Conservation (phyloP, 1,139 yeast species). For the Zygosaccharomyces sapae region DNA sequence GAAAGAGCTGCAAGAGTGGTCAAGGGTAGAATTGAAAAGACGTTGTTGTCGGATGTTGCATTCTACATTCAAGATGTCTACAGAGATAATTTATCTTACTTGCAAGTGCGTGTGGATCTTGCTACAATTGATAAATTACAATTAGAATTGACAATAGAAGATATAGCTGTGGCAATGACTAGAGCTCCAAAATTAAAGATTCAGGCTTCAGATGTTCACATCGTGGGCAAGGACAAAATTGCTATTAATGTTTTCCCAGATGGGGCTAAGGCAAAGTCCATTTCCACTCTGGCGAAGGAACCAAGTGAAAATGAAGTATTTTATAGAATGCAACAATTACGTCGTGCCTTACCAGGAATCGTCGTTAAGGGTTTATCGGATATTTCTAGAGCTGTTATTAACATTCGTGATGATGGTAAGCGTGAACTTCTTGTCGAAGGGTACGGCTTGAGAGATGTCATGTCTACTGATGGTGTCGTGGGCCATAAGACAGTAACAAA, state of each 20-base stretch:
- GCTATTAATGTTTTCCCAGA: slow-evolving; percentile 71
- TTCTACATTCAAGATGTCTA: slow-evolving; percentile 91
- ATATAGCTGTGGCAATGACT: slow-evolving; percentile 77
- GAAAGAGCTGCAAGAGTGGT: slow-evolving; percentile 98
- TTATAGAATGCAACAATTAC: slow-evolving; percentile 84
- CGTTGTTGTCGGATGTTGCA: slow-evolving; percentile 79
- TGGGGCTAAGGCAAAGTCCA: slow-evolving; percentile 41
- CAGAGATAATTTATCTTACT: slow-evolving; percentile 69
- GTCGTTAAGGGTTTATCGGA: slow-evolving; percentile 92
- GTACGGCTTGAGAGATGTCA: slow-evolving; percentile 90
- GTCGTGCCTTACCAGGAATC: slow-evolving; percentile 78
- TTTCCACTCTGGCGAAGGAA: slow-evolving; percentile 42
- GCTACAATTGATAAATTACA: slow-evolving; percentile 85
- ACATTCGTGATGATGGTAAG: slow-evolving; percentile 75
- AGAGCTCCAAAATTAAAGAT: slow-evolving; percentile 89
- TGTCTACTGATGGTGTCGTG: slow-evolving; percentile 96
- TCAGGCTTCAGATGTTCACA: slow-evolving; percentile 63
- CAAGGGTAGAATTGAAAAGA: slow-evolving; percentile 94
- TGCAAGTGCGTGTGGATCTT: slow-evolving; percentile 78
- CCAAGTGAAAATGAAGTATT: slow-evolving; percentile 62
- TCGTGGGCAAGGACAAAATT: slow-evolving; percentile 63
- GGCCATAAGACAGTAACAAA: slow-evolving; percentile 86
- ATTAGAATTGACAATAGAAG: slow-evolving; percentile 79
- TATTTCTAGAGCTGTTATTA: slow-evolving; percentile 92
- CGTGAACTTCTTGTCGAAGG: slow-evolving; percentile 96